Base-by-base conservation (phyloP, 345 rosid genomes). In the Camelina sativa region DNA sequence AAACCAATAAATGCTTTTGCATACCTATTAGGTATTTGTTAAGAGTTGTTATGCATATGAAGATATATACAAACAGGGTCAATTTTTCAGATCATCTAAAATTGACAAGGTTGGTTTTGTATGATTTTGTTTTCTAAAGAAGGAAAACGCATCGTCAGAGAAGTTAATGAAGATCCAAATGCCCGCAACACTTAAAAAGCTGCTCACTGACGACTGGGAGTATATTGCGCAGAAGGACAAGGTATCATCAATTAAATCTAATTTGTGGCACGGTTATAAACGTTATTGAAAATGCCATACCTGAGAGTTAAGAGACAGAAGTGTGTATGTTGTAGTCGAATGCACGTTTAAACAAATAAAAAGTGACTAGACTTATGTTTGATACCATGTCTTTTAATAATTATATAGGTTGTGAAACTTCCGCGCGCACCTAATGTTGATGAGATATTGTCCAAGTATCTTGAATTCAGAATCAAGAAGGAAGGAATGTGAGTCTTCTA, bases 181-280 rank as follows among this genome's bases (percentile, higher is more conserved):
- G 65, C 96, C 99, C 59, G 76, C 89, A 70, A 78, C 93, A 52
- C 77, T 95, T 6, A 86, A 86, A 82, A 92, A 86, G 82, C 99
- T 87, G 76, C 89, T 95, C 62, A 87, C 84, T 81, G 99, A 89
- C 77, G 98, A 95, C 78, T 88, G 90, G 91, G 99, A 90, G 63
- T 76, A 76, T 73, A 82, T 95, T 69, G 78, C 74, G 58, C 92
- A 87, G 74, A 91, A 87, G 83, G 97, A 95, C 67, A 89, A 92
- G 94, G 99, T 92, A 79, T 65, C 34, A 76, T 44, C 67, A 30
- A 7, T 57, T 12, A 41, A 52, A 44, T 72, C 30, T 71, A 8
- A 8, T 6, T 32, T 46, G 30, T 30, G 16, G 17, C 51, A 35
- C 20, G 13, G 1, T 40, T 35, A 48, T 9, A 38, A 47, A 13